Evolutionary conservation across 306 rosid species (phyloP), one percentile per base, ranked within the genome.

Genomic region (Lathyrus aphaca): DNA sequence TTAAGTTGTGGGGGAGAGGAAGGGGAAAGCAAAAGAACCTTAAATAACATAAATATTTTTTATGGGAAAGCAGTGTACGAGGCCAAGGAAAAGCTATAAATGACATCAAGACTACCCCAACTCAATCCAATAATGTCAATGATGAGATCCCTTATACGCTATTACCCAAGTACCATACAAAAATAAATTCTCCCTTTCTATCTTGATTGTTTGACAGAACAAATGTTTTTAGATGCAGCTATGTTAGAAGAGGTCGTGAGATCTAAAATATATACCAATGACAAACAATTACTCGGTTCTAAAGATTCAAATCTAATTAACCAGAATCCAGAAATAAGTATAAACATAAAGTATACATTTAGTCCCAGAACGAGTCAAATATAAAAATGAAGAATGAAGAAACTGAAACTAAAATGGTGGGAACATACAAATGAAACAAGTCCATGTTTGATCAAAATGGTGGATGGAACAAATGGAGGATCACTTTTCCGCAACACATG

Each of bases 401-500:
- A 59, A 64, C 4, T 54, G 60, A 75, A 59, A 54, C 21, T 56
- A 32, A 73, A 54, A 76, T 54, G 68, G 78, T 3, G 44, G 44
- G 66, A 57, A 80, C 99, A 67, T 91, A 94, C 99, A 79, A 94
- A 94, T 71, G 96, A 85, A 77, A 88, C 63, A 68, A 94, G 99
- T 29, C 99, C 99, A 65, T 80, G 89, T 82, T 91, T 91, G 72
- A 91, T 82, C 77, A 94, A 94, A 76, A 86, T 84, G 18, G 92
- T 79, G 71, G 97, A 87, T 18, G 99, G 91, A 71, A 91, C 97
- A 84, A 94, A 91, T 21, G 92, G 86, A 69, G 97, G 99, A 83
- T 94, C 95, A 66, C 99, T 85, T 85, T 91, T 94, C 48, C 99
- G 87, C 90, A 91, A 79, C 67, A 87, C 99, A 51, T 94, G 99